phyloP scores from a whole-genome alignment of 192 early-diverging fungal species.

The Pilobolus umbonatus region DNA sequence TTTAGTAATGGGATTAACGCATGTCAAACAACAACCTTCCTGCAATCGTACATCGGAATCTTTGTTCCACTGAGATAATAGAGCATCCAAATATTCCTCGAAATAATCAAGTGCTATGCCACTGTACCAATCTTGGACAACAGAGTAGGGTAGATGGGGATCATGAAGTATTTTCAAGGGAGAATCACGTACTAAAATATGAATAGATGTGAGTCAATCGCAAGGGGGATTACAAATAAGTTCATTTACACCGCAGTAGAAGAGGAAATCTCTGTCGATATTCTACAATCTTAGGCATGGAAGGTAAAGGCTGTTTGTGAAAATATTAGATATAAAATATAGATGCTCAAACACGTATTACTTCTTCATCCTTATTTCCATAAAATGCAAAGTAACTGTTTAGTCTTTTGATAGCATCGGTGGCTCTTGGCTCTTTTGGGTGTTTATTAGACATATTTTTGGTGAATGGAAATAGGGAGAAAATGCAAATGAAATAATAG shows the following conservation, averaged over 20 bases:
- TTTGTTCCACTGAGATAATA: background rate
- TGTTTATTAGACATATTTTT: too few relatives aligned
- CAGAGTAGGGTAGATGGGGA: slow-evolving; percentile 1
- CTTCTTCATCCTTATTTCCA: slow-evolving; percentile 1
- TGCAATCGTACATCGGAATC: background rate
- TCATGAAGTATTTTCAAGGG: slow-evolving; percentile 19
- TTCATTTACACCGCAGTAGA: slow-evolving; percentile 6
- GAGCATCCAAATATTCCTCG: background rate
- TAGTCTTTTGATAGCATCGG: background rate
- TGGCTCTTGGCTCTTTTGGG: background rate
- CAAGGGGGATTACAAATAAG: too few relatives aligned
- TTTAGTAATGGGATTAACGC: background rate
- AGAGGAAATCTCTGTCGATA: slow-evolving; percentile 1
- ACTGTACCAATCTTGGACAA: slow-evolving; percentile 20
- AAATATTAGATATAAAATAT: background rate
- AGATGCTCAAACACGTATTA: background rate
- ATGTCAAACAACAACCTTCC: background rate
- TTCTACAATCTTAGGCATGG: slow-evolving; percentile 10
- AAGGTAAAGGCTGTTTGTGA: background rate
- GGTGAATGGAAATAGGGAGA: too few relatives aligned
- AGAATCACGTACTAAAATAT: slow-evolving; percentile 20
- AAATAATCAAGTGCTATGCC: slow-evolving; percentile 6
- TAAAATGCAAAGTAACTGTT: slow-evolving; percentile 6
- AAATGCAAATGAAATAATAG: too few relatives aligned
- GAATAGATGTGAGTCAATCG: too few relatives aligned